Conservation (phyloP, 768 basidiomycete species). For the Lactarius tabidus region DNA sequence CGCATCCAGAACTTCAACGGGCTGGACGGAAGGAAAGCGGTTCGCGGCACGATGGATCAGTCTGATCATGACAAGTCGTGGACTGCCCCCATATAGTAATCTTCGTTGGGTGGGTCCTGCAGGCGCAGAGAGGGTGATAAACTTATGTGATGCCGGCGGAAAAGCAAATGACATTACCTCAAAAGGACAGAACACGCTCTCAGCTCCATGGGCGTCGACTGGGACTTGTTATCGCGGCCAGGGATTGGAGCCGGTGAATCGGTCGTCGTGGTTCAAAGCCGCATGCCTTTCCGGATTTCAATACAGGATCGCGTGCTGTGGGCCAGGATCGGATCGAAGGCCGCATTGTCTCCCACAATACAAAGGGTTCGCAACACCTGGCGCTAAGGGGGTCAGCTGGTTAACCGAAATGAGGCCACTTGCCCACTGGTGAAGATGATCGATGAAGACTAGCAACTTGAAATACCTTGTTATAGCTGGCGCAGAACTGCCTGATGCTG, state of each 20-base stretch:
- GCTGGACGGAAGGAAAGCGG: too few relatives aligned
- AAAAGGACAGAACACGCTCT: background rate
- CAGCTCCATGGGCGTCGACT: background rate
- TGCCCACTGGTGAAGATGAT: background rate
- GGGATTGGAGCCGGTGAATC: background rate
- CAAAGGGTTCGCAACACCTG: background rate
- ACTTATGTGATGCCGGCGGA: background rate
- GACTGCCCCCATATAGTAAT: background rate
- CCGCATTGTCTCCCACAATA: background rate
- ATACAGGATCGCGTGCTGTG: background rate
- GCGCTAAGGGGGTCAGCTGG: background rate
- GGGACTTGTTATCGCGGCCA: background rate
- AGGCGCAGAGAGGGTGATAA: background rate
- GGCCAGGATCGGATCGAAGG: background rate
- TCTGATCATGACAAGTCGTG: background rate
- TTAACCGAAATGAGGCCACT: background rate
- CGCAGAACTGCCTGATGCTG: background rate
- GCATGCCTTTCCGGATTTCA: background rate
- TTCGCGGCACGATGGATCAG: too few relatives aligned
- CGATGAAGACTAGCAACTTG: background rate
- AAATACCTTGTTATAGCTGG: background rate
- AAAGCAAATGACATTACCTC: background rate
- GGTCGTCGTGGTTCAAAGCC: background rate
- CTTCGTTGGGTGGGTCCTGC: background rate
- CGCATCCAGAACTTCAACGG: background rate